Base-by-base conservation (phyloP, 2,329 filamentous ascomycete species). In the Cercospora nicotianae region DNA sequence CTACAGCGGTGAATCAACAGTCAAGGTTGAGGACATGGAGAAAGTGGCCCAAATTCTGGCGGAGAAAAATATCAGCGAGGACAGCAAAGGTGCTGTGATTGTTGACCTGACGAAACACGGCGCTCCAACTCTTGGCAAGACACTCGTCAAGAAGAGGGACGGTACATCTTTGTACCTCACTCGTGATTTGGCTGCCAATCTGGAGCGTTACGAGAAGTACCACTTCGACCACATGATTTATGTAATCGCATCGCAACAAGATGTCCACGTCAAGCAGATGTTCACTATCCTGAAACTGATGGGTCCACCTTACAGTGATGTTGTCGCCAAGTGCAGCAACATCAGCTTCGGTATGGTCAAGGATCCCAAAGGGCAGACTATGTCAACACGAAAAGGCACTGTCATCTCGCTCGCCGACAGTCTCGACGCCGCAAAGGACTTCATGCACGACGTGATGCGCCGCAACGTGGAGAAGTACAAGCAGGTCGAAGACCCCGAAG, bases 401-500 rank as follows among this genome's bases (percentile, higher is more conserved):
- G 76, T 76, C 33, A 80, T 81, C 68, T 82, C 80, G 67, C 77
- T 85, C n/a, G 80, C 82, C 73, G 81, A 86, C 79, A 83, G 83
- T 67, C 76, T 85, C 51, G 79, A 81, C 66, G 78, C 81, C 53
- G 93, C 96, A 7, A 90, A 88, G 75, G 94, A 97, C 65, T 92
- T 94, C 81, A 99, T 99, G 95, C 94, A 98, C 84, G 92, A 97
- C 69, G 92, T 96, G 62, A 99, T 99, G 95, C 88, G 84, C 80
- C 91, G 90, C 83, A 98, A 98, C 80, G 86, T 91, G 75, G 85
- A 87, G 77, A 99, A 99, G 84, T 99, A 98, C 81, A 83, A 88
- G 66, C 93, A 97, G 80, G 90, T 99, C 20, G 91, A 90, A 76
- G 85, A 98, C 79, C 94, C 94, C 0, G 89, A 88, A 64, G 86